Conservation (phyloP, 768 basidiomycete genomes). For the Glaciozyma antarctica region DNA sequence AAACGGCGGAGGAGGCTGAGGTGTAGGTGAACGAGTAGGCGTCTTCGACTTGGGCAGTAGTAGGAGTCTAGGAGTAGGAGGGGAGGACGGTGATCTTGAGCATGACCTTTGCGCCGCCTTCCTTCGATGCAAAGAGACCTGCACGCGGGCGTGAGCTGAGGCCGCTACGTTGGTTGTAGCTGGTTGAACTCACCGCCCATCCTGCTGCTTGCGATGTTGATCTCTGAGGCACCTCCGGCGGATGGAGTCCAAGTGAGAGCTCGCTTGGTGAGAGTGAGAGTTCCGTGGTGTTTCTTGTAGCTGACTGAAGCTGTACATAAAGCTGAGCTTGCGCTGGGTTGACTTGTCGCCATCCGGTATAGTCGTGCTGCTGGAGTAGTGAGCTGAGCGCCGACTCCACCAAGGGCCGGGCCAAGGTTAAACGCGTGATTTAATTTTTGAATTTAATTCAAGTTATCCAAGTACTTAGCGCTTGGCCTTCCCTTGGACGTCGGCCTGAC, state of each 20-base stretch:
- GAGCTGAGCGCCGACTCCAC: too few relatives aligned
- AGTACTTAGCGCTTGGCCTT: too few relatives aligned
- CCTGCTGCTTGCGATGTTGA: slow-evolving; percentile 52
- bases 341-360: too few relatives aligned
- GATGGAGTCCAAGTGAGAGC: slow-evolving; percentile 71
- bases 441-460: too few relatives aligned
- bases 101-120: slow-evolving; percentile 66
- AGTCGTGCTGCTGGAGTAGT: too few relatives aligned
- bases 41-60: slow-evolving; percentile 44
- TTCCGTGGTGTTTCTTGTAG: slow-evolving; percentile 72
- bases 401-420: too few relatives aligned
- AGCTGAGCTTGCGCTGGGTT: neutral
- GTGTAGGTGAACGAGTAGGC: slow-evolving; percentile 74
- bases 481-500: too few relatives aligned
- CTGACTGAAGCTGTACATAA: slow-evolving; percentile 38
- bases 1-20: slow-evolving; percentile 49
- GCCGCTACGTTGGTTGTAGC: slow-evolving; percentile 19
- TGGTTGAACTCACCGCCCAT: slow-evolving; percentile 46
- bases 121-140: slow-evolving; percentile 81
- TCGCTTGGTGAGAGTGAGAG: slow-evolving; percentile 57
- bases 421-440: too few relatives aligned
- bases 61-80: slow-evolving; percentile 38
- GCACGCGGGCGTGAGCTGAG: slow-evolving; percentile 29
- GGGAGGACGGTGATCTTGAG: slow-evolving; percentile 62
- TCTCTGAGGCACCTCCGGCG: slow-evolving; percentile 55